phyloP scores from a whole-genome alignment of 257 asterid species.

The Dorcoceras hygrometricum region DNA sequence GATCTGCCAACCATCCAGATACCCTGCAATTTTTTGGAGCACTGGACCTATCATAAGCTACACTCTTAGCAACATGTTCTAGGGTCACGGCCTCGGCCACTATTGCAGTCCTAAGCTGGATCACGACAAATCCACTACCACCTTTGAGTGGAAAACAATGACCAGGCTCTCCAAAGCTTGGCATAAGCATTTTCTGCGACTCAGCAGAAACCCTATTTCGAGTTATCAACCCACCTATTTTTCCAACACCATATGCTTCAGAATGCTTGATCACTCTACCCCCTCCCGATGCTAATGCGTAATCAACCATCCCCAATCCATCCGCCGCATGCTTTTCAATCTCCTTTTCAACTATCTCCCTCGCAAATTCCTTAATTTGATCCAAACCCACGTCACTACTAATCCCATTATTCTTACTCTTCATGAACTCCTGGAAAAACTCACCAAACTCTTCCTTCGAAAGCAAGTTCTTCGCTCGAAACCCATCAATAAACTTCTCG shows the following conservation, averaged over 20 bases:
- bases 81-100: constrained; percentile 79
- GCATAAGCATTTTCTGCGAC: constrained; percentile 68
- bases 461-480: constrained; percentile 41
- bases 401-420: constrained; percentile 30
- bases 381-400: constrained; percentile 49
- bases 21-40: constrained; percentile 89
- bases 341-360: constrained; percentile 63
- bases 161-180: constrained; percentile 98
- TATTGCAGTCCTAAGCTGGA: constrained; percentile 61
- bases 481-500: constrained; percentile 63
- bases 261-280: constrained; percentile 72
- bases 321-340: constrained; percentile 81
- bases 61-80: constrained; percentile 81
- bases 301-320: constrained; percentile 83
- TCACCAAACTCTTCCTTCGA: constrained; percentile 59
- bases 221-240: constrained; percentile 23
- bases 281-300: constrained; percentile 73
- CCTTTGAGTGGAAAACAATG: constrained; percentile 82
- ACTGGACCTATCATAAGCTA: constrained; percentile 87
- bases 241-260: constrained; percentile 40
- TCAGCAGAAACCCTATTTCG: constrained; percentile 30
- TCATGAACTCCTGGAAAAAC: constrained; percentile 61
- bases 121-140: constrained; percentile 61
- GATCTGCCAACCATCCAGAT: constrained; percentile 69
- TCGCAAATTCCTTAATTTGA: constrained; percentile 60